Conservation (phyloP, 78 protist genomes). For the Emiliania huxleyi region DNA sequence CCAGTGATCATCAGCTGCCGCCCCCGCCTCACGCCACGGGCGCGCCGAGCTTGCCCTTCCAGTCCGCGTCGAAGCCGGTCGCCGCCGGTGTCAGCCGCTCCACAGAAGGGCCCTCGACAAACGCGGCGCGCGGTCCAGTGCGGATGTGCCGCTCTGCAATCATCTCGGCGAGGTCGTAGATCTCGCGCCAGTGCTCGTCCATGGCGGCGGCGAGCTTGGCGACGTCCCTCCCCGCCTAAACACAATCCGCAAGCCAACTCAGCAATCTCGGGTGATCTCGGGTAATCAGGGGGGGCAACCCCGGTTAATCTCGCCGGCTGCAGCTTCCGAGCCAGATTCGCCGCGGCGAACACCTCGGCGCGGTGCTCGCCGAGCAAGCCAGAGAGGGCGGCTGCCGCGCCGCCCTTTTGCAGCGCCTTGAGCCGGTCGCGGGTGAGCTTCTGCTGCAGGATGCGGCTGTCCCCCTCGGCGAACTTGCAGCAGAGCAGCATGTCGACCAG, state of each 20-base stretch:
- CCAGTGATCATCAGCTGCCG: too few species aligned
- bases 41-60: too few species aligned
- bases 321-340: neutral
- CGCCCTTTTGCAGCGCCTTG: neutral
- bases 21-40: too few species aligned
- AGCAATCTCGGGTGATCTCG: too few species aligned
- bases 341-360: neutral
- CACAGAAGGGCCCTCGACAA: neutral
- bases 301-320: too few species aligned
- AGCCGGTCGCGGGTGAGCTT: slow-evolving; percentile 46
- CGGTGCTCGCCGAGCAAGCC: neutral
- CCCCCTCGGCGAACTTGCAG: slow-evolving; percentile 67
- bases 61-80: neutral
- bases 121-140: neutral
- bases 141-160: neutral
- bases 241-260: too few species aligned
- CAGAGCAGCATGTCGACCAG: slow-evolving; percentile 38
- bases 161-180: neutral
- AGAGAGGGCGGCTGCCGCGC: neutral
- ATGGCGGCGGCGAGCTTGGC: neutral
- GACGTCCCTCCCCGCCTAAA: neutral
- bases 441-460: slow-evolving; percentile 53
- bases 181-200: neutral
- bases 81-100: neutral
- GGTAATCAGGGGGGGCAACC: too few species aligned